These are phyloP conservation scores for Umbelopsis ramanniana DNA, from an alignment of 192 early-diverging fungal species.

Conservation along the genomic window DNA sequence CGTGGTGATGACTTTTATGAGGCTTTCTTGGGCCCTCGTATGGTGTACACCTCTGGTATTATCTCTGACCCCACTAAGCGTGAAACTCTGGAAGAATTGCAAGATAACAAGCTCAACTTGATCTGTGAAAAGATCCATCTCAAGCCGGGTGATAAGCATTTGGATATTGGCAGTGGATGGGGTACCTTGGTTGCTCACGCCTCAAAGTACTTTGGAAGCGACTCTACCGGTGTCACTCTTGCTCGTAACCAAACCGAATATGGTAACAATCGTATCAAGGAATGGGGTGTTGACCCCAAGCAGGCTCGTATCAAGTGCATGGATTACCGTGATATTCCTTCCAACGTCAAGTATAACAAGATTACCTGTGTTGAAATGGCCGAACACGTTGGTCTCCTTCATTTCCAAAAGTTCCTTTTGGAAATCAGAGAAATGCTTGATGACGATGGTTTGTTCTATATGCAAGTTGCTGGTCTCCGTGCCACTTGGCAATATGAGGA, in stretches of 20 bases:
- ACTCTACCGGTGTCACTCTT: conserved; percentile 94
- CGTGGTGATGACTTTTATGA: conserved; percentile 98
- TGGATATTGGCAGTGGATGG: conserved; percentile 99
- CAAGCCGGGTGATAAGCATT: conserved; percentile 83
- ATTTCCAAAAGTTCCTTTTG: conserved; percentile 86
- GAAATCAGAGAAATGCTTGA: conserved; percentile 95
- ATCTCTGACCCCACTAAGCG: conserved; percentile 72
- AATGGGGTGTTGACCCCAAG: conserved; percentile 75
- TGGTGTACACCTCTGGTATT: conserved; percentile 98
- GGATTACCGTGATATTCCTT: conserved; percentile 98
- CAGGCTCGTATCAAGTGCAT: conserved; percentile 84
- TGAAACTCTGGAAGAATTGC: conserved; percentile 92
- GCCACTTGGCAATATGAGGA: conserved; percentile 66
- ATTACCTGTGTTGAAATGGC: conserved; percentile 99
- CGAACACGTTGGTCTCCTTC: conserved; percentile 96
- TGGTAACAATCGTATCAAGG: conserved; percentile 81
- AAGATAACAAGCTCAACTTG: conserved; percentile 94
- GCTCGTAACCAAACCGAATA: conserved; percentile 91
- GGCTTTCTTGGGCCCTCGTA: conserved; percentile 89
- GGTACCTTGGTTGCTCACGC: conserved; percentile 91
- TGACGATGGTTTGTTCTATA: conserved; percentile 97
- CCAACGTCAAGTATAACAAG: conserved; percentile 87
- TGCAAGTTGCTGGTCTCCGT: conserved; percentile 97
- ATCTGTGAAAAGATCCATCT: conserved; percentile 87
- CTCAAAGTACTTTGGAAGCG: conserved; percentile 85